Base-by-base conservation (phyloP, 805 yeast species). In the Zygoascus flipseniorum region DNA sequence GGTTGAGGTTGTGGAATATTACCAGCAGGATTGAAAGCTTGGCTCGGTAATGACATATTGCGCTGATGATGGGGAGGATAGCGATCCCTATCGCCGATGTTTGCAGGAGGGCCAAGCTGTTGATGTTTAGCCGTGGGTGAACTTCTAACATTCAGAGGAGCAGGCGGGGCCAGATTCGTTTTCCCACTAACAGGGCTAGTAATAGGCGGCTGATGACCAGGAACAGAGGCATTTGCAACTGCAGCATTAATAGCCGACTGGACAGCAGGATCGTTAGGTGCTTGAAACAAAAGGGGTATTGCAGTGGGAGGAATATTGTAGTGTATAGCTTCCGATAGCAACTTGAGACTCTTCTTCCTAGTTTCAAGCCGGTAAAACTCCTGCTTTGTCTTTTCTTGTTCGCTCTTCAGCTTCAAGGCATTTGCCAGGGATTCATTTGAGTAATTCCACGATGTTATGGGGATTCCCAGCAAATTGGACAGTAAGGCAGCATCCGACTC, bases 341-440 rank as follows among this genome's bases (percentile, higher is more conserved):
- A 72, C 51, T 83, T 83, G 32, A 85, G 68, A 20, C 85, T 77
- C 53, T 78, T 76, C 43, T 77, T 76, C 26, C 84, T 73, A 43
- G 76, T 70, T 63, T 89, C 96, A 19, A 83, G 70, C 52, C 76
- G 77, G 65, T 85, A 84, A 60, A 74, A 83, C 59, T 85, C 93
- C 65, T 89, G 96, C 58, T 84, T 85, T 1, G 97, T 85, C 45
- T 77, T 75, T 65, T 90, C 97, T 63, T 85, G 92, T 64, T 88
- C 89, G 2, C 80, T 66, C 51, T 81, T 75, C 31, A 85, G 74
- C 35, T 75, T 74, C 39, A 88, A 68, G 0, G 89, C 82, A 57
- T 78, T 80, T 26, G 73, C 65, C 31, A 83, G 73, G 2, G 89
- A 76, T 8, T 74, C 72, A 52, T 84, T 85, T 8, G 83, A 70